Conservation (phyloP, 805 yeast genomes). For the Yamadazyma kitorensis region DNA sequence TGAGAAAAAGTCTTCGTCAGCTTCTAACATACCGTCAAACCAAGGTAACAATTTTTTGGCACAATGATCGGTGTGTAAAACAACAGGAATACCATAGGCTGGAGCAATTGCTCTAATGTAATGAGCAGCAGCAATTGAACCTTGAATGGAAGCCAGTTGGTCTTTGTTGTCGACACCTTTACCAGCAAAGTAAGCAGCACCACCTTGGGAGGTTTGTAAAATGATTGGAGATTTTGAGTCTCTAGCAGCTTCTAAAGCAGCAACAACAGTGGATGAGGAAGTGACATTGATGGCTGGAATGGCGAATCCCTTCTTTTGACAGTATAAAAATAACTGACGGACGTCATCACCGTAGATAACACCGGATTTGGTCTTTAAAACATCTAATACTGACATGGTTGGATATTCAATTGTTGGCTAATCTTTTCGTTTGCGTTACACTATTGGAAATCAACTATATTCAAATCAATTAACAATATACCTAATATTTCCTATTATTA, state of each 20-base stretch:
- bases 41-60: conserved; percentile 97
- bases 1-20: conserved; percentile 91
- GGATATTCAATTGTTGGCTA: conserved; percentile 3
- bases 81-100: conserved; percentile 92
- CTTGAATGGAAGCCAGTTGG: conserved; percentile 92
- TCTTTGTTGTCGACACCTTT: conserved; percentile 94
- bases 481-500: no score
- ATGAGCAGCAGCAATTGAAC: conserved; percentile 97
- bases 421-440: no score
- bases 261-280: conserved; percentile 86
- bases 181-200: conserved; percentile 99
- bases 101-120: conserved; percentile 97
- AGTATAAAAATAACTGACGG: conserved; percentile 79
- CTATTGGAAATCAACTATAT: no score
- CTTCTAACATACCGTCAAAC: conserved; percentile 97
- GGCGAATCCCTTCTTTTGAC: conserved; percentile 90
- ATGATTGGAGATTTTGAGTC: conserved; percentile 80
- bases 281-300: conserved; percentile 99
- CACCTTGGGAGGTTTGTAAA: conserved; percentile 97
- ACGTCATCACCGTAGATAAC: conserved; percentile 99
- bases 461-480: no score
- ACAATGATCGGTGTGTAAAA: conserved; percentile 98
- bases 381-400: conserved; percentile 67
- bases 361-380: conserved; percentile 88
- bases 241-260: conserved; percentile 49